These are phyloP conservation scores for Amesomyces nigricolor DNA, from an alignment of 2,329 filamentous ascomycete genomes.

Conservation along the genomic window DNA sequence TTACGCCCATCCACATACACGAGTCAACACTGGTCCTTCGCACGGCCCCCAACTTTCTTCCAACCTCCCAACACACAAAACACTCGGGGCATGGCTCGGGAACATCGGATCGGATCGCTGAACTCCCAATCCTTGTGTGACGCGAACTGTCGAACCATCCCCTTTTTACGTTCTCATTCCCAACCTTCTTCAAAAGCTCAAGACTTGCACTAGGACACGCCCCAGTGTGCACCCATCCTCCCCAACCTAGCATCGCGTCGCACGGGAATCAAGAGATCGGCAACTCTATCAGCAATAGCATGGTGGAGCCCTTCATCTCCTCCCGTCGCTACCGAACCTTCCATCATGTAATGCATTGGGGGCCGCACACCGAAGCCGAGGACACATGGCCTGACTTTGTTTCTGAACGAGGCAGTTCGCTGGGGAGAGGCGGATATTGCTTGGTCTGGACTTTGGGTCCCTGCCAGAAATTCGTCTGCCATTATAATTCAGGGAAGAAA, in stretches of 20 bases:
- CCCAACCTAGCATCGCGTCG: too few species aligned
- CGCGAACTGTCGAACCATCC: conserved; percentile 4
- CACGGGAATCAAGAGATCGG: not conserved
- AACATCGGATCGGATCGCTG: conserved; percentile 24
- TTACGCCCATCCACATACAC: not conserved
- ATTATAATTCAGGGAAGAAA: not conserved
- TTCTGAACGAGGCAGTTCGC: not conserved
- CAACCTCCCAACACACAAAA: not conserved
- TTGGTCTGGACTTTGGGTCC: too few species aligned
- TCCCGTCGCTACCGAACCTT: not conserved
- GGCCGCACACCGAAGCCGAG: conserved; percentile 9
- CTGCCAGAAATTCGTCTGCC: not conserved
- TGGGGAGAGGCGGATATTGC: not conserved
- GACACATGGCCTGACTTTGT: not conserved
- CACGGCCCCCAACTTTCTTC: conserved; percentile 6
- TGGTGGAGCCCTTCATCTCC: not conserved
- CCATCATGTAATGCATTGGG: not conserved
- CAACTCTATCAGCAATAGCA: conserved; percentile 6
- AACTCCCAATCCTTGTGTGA: conserved; percentile 20
- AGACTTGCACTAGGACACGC: too few species aligned
- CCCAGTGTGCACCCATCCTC: too few species aligned
- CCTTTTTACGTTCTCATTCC: not conserved
- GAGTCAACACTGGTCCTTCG: not conserved
- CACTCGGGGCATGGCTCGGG: conserved; percentile 9
- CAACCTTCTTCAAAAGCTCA: not conserved